Percentiles rank a stretch among this genome's conserved stretches.
These are phyloP conservation scores for Leccinum variabile DNA, from an alignment of 1,284 basidiomycete genomes.

Conservation along the genomic window DNA sequence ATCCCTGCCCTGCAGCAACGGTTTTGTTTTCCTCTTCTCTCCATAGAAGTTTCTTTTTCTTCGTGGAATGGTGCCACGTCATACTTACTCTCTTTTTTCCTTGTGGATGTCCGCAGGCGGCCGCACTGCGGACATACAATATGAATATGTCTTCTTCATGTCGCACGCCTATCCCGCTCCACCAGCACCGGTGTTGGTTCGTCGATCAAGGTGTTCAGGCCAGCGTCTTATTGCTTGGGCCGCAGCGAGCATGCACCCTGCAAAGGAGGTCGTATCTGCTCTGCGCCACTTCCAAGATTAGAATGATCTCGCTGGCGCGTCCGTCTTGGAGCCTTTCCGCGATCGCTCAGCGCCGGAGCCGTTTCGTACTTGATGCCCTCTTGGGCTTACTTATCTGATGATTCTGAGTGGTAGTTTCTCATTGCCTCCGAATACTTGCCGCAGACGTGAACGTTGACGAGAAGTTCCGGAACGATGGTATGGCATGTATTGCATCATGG, in stretches of 20 bases:
- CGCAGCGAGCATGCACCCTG: constrained; percentile 1
- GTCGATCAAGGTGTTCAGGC: neutral
- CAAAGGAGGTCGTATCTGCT: constrained; percentile 6
- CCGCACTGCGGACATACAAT: constrained; percentile 30
- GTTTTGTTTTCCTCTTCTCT: constrained; percentile 14
- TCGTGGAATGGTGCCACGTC: constrained; percentile 26
- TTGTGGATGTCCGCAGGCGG: constrained; percentile 16
- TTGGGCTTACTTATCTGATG: constrained; percentile 7
- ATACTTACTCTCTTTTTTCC: constrained; percentile 12
- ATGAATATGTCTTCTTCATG: constrained; percentile 7
- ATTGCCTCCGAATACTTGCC: constrained; percentile 1
- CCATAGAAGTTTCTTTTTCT: constrained; percentile 20
- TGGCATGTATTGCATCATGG: constrained; percentile 14
- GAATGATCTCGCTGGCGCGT: neutral
- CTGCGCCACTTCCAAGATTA: constrained; percentile 13
- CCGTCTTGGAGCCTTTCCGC: constrained; percentile 5
- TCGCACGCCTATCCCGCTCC: constrained; percentile 3
- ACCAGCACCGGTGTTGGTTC: constrained; percentile 1
- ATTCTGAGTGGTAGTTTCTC: constrained; percentile 4
- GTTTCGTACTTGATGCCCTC: constrained; percentile 3
- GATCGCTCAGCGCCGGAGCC: constrained; percentile 13
- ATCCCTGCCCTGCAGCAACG: neutral
- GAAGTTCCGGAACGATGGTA: neutral
- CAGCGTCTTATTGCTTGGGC: constrained; percentile 1
- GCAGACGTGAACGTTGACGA: neutral